Conservation (phyloP, 1,284 basidiomycete genomes). For the Fistulina hepatica region DNA sequence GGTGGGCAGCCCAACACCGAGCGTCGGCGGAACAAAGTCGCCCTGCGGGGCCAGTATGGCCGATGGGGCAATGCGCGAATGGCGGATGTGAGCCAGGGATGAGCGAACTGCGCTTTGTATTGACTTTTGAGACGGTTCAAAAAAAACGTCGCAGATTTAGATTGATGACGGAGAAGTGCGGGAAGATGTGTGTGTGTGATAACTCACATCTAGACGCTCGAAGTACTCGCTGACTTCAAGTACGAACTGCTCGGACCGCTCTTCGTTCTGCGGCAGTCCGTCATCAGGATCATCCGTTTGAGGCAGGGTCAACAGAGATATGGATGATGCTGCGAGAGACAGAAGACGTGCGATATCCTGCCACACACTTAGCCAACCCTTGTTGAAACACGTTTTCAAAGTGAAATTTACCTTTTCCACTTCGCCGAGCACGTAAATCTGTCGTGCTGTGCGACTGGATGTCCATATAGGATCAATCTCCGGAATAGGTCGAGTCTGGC, state of each 20-base stretch:
- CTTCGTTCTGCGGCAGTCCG: constrained; percentile 62
- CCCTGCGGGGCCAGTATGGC: constrained; percentile 58
- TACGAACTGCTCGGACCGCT: constrained; percentile 74
- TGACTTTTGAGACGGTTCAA: constrained; percentile 31
- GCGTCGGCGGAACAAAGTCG: constrained; percentile 60
- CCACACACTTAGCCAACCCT: constrained; percentile 4
- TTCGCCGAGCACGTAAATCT: constrained; percentile 69
- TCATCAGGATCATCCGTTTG: constrained; percentile 61
- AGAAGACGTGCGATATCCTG: constrained; percentile 69
- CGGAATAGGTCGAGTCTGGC: no score
- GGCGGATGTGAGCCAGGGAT: constrained; percentile 66
- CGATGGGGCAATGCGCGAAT: constrained; percentile 72
- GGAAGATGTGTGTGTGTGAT: no score
- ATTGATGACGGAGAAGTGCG: no score
- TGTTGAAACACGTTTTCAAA: constrained; percentile 2
- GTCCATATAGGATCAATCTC: constrained; percentile 75
- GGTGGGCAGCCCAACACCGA: constrained; percentile 61
- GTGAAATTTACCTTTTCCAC: constrained; percentile 52
- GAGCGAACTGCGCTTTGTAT: constrained; percentile 68
- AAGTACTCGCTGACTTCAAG: constrained; percentile 76
- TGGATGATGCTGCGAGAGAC: constrained; percentile 61
- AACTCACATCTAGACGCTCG: constrained; percentile 70
- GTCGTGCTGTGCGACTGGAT: constrained; percentile 67
- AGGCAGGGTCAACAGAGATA: constrained; percentile 64
- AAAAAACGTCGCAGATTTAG: constrained; percentile 8